A percentile compares a stretch with the other conserved stretches of the same genome.
phyloP scores from a whole-genome alignment of 176 grass and related monocot genomes.

The Poa annua region DNA sequence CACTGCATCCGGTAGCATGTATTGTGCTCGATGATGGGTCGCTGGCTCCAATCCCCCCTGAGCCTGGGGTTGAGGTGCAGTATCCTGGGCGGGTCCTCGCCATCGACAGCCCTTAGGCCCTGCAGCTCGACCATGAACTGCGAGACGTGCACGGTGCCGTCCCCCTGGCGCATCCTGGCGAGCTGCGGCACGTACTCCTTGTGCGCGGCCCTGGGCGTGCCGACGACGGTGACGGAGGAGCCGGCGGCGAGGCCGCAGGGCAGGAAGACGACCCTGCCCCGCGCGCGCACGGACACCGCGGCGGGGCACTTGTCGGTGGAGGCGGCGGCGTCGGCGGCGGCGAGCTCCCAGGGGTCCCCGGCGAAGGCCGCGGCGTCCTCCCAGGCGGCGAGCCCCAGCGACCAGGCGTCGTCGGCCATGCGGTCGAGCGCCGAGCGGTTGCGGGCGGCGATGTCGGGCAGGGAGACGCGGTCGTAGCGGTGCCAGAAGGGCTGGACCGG shows the following conservation, averaged over 20 bases:
- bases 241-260: constrained; percentile 83
- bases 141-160: constrained; percentile 71
- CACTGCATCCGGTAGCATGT: constrained; percentile 97
- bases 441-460: constrained; percentile 40
- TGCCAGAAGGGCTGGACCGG: constrained; percentile 63
- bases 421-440: constrained; percentile 62
- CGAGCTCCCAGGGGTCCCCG: constrained; percentile 54
- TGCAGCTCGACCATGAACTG: constrained; percentile 95
- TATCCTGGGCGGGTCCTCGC: constrained; percentile 86
- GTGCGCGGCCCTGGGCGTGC: constrained; percentile 63
- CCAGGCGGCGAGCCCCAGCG: constrained; percentile 74
- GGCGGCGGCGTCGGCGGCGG: constrained; percentile 39
- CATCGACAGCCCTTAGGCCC: constrained; percentile 77
- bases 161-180: constrained; percentile 51
- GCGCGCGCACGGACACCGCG: constrained; percentile 47
- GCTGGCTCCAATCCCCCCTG: constrained; percentile 88
- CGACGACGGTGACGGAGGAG: constrained; percentile 77
- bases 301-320: constrained; percentile 60
- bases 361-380: constrained; percentile 55
- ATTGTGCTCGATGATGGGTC: constrained; percentile 88
- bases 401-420: constrained; percentile 87
- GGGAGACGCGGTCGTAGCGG: constrained; percentile 53
- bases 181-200: constrained; percentile 76
- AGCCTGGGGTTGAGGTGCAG: constrained; percentile 86
- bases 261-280: constrained; percentile 71